A percentile compares a stretch with the other conserved stretches of the same genome.
Evolutionary conservation across 768 basidiomycete genomes (phyloP).

Genomic region (Leccinum arenicola): DNA sequence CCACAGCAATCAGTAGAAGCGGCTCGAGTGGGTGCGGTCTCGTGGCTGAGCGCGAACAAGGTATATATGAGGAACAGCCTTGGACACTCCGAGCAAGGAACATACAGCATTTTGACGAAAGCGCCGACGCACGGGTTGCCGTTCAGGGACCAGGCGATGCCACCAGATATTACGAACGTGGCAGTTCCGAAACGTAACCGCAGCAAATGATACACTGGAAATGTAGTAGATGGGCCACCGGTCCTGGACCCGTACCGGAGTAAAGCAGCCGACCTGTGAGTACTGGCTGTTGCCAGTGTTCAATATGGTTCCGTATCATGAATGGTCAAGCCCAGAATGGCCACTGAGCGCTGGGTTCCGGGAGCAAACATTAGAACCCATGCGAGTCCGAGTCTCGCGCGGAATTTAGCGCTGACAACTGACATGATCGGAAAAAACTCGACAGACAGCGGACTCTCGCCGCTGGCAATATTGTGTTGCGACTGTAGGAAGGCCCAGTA

Average conservation of each 20-base stretch:
- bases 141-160: constrained; percentile 19
- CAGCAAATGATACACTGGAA: constrained; percentile 2
- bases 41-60: background rate
- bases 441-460: background rate
- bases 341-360: background rate
- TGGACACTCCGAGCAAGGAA: background rate
- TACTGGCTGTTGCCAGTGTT: background rate
- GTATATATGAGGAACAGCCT: constrained; percentile 25
- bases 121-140: constrained; percentile 7
- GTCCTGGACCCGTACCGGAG: background rate
- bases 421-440: background rate
- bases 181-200: constrained; percentile 12
- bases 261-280: background rate
- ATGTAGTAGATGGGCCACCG: background rate
- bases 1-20: background rate
- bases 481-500: background rate
- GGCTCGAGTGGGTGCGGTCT: background rate
- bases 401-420: background rate
- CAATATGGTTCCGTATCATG: background rate
- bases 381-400: background rate
- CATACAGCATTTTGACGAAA: constrained; percentile 6
- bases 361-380: background rate
- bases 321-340: background rate
- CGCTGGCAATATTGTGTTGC: background rate
- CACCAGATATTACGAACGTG: constrained; percentile 4